Evolutionary conservation across 2,329 filamentous ascomycete genomes (phyloP), one percentile per base, ranked within the genome.

Genomic region (Pestalotiopsis sp.): DNA sequence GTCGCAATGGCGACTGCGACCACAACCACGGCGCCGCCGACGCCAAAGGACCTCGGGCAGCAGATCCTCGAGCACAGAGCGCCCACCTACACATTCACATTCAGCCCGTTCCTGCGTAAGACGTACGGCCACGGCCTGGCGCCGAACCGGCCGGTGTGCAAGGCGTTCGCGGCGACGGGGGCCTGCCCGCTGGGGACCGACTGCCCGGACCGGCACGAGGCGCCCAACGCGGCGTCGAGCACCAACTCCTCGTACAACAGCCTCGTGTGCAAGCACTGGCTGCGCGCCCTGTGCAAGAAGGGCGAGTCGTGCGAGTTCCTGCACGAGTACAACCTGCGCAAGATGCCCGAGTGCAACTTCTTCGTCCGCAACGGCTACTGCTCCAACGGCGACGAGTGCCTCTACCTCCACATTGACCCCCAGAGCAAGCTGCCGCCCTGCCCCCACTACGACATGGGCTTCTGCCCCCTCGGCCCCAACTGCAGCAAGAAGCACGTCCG

Each of bases 341-440:
- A 96, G 80, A 98, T 98, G 94, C 94, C 96, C 70, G 96, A 98
- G 83, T 99, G 96, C 83, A 97, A 97, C 77, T 97, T 97, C 81
- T 98, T 95, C 81, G 91, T 94, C 68, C 89, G 94, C 69, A 97
- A 96, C 77, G 94, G 94, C 67, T 98, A 97, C 79, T 99, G 96
- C 82, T 93, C 92, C 71, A 97, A 98, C 81, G 96, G 95, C 72
- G 95, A 98, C 80, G 96, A 99, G 81, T 99, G 96, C 77, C 85
- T 97, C 4, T 97, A 97, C 79, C 89, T 97, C 60, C 94, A 97
- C 81, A 92, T 97, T 74, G 93, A 96, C 75, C 92, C 94, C 63
- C 87, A 93, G 77, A 90, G 91, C 69, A 91, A 93, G 76, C 83
- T 93, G 73, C 93, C 90, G 30, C 90, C 92, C 1, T 97, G 94